phyloP scores from a whole-genome alignment of 208 protist species.

The Trypanosoma theileri region DNA sequence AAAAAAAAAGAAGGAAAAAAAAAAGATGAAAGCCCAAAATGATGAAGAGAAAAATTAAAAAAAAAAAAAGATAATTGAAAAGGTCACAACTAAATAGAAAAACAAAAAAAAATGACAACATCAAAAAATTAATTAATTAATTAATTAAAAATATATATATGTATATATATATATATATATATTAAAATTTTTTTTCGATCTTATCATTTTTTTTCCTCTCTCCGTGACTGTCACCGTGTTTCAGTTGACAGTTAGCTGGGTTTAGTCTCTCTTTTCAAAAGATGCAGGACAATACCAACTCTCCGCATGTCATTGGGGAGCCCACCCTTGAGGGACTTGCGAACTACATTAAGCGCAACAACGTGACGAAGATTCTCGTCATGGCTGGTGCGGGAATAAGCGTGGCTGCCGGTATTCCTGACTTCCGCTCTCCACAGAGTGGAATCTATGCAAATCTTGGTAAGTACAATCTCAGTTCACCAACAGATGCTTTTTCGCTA shows the following conservation, averaged over 20 bases:
- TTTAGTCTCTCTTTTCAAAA: constrained; percentile 3
- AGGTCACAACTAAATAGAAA: too few relatives aligned
- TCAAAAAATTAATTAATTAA: background rate
- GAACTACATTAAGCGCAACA: constrained; percentile 54
- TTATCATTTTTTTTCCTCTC: background rate
- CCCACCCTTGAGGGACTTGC: constrained; percentile 58
- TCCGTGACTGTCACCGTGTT: background rate
- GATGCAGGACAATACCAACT: background rate
- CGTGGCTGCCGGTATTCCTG: constrained; percentile 93
- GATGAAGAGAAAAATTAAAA: too few relatives aligned
- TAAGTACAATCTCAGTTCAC: constrained; percentile 92
- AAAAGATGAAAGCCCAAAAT: too few relatives aligned
- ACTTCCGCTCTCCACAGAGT: constrained; percentile 91
- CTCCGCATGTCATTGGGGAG: constrained; percentile 50
- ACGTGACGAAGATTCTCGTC: constrained; percentile 87
- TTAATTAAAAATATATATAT: background rate
- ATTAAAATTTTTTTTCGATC: constrained; percentile 4
- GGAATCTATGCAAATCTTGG: constrained; percentile 91
- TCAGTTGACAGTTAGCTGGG: background rate
- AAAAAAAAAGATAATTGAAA: too few relatives aligned
- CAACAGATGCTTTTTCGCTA: constrained; percentile 90
- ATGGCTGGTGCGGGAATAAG: constrained; percentile 91
- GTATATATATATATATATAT: constrained; percentile 5
- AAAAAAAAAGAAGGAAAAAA: too few relatives aligned
- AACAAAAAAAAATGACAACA: too few relatives aligned